Conservation (phyloP, 2,329 filamentous ascomycete species). For the Xylaria sp. region DNA sequence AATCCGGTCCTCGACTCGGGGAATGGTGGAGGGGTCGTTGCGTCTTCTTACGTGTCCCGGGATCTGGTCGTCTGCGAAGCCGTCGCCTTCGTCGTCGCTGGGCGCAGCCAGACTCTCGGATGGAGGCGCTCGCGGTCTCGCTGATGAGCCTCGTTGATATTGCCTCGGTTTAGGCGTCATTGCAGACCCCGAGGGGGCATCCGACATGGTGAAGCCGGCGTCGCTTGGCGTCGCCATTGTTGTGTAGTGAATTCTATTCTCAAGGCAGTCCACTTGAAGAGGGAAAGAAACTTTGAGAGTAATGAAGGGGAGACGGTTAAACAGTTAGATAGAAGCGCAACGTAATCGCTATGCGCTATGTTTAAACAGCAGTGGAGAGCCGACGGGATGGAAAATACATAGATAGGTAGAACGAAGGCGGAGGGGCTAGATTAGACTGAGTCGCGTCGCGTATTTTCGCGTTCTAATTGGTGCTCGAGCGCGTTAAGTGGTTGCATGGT, state of each 20-base stretch:
- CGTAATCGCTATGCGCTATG: conserved; percentile 29
- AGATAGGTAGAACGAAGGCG: conserved; percentile 14
- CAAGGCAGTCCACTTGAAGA: neutral
- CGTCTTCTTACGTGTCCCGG: conserved; percentile 60
- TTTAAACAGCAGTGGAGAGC: conserved; percentile 1
- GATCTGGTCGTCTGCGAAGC: conserved; percentile 73
- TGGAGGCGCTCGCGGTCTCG: conserved; percentile 67
- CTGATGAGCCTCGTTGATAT: conserved; percentile 62
- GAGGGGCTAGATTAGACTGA: conserved; percentile 33
- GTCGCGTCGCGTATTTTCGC: conserved; percentile 39
- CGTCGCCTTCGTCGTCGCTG: conserved; percentile 72
- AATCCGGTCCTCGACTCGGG: conserved; percentile 79
- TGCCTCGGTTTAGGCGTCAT: conserved; percentile 58
- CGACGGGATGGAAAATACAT: conserved; percentile 2
- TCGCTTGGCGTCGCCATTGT: conserved; percentile 67
- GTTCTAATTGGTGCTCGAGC: conserved; percentile 13
- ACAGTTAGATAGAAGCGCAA: neutral
- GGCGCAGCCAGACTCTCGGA: conserved; percentile 69
- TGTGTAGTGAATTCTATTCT: conserved; percentile 9
- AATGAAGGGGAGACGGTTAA: neutral
- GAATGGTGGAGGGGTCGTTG: conserved; percentile 64
- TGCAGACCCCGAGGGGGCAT: conserved; percentile 58
- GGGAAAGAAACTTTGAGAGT: neutral
- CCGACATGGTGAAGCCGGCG: conserved; percentile 67
- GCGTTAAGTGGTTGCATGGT: conserved; percentile 41